Base-by-base conservation (phyloP, 345 rosid species). In the Hirschfeldia incana region DNA sequence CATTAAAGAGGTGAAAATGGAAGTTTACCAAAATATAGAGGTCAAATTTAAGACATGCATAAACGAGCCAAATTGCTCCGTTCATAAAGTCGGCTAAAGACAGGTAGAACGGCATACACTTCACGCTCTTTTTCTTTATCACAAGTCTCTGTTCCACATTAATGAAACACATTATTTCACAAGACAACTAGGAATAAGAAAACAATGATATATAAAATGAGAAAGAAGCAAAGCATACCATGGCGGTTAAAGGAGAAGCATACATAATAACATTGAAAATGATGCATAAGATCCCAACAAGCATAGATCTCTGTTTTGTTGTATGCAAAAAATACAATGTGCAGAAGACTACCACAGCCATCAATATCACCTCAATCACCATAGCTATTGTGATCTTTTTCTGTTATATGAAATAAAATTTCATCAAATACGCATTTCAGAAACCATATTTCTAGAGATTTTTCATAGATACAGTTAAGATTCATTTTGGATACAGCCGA, bases 71-170 rank as follows among this genome's bases (percentile, higher is more conserved):
- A 36, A 91, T 30, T 67, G 79, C 0, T 0, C 93, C 97, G 51
- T 91, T 91, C 42, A 69, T 57, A 5, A 90, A 73, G 80, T 76
- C 85, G 42, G 90, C 83, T 2, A 91, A 30, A 3, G 98, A 86
- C 3, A 93, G 77, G 46, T 10, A 65, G 76, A 93, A 81, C 0
- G 98, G 98, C 98, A 93, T 89, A 88, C 82, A 93, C 87, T 90
- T 90, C 34, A 93, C 97, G 61, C 98, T 93, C 88, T 85, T 93
- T 42, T 92, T 86, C 80, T 49, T 67, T 70, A 91, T 88, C 66
- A 91, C 98, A 78, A 59, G 79, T 70, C 27, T 76, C 97, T 91
- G 85, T 46, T 79, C 42, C 53, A 79, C 63, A 32, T 78, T 44
- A 53, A 65, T 6, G 34, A 58, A 64, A 65, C 17, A 9, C 64